These are phyloP conservation scores for Ceriops decandra DNA, from an alignment of 345 rosid species.

Conservation along the genomic window DNA sequence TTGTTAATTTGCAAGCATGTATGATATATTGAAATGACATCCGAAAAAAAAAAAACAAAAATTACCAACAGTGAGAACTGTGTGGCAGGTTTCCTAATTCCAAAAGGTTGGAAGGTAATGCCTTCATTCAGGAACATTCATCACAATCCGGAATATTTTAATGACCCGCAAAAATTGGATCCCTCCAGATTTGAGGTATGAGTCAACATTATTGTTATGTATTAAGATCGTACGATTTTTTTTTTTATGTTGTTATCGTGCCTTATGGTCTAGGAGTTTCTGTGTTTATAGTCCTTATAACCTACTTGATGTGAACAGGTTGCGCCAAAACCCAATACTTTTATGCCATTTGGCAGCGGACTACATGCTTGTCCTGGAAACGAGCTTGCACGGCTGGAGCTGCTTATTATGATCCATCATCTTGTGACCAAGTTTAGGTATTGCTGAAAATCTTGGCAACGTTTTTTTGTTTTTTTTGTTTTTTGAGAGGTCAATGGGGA, in stretches of 20 bases:
- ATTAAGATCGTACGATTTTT: background rate
- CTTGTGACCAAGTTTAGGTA: conserved; percentile 67
- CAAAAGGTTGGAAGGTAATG: conserved; percentile 84
- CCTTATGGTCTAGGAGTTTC: too few relatives aligned
- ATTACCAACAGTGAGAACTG: conserved; percentile 1
- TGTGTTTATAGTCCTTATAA: background rate
- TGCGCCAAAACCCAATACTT: conserved; percentile 57
- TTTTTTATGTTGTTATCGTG: too few relatives aligned
- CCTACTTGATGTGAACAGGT: conserved; percentile 30
- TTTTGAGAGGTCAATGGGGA: too few relatives aligned
- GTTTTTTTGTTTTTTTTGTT: too few relatives aligned
- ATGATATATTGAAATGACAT: conserved; percentile 5
- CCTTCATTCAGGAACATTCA: conserved; percentile 77
- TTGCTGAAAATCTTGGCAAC: conserved; percentile 5
- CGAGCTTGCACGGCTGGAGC: conserved; percentile 77
- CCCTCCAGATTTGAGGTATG: conserved; percentile 73
- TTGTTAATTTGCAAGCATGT: too few relatives aligned
- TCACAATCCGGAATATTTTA: conserved; percentile 56
- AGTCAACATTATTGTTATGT: background rate
- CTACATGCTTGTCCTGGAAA: conserved; percentile 76
- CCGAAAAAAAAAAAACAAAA: background rate
- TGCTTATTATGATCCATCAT: conserved; percentile 61
- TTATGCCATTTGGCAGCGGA: conserved; percentile 76
- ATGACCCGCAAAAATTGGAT: conserved; percentile 61
- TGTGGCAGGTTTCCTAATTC: conserved; percentile 60